Conservation (phyloP, 345 rosid genomes). For the Eucalyptus caleyi region DNA sequence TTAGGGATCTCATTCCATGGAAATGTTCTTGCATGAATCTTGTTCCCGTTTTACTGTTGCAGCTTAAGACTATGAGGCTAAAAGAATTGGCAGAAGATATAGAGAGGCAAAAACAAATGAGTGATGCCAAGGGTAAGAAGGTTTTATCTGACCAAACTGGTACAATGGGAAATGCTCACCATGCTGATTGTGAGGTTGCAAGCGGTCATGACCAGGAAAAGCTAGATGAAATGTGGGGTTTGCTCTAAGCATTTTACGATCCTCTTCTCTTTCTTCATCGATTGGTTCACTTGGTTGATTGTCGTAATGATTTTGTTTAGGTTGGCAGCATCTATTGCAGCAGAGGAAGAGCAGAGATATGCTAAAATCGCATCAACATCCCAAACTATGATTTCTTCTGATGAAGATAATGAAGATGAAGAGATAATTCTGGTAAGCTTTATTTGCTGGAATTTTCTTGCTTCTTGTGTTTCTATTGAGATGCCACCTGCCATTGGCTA, state of each 20-base stretch:
- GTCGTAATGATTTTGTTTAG: conserved; percentile 18
- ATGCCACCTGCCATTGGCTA: background rate
- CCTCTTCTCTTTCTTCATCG: background rate
- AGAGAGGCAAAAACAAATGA: conserved; percentile 41
- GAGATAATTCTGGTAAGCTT: conserved; percentile 12
- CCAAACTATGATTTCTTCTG: conserved; percentile 10
- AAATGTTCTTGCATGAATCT: background rate
- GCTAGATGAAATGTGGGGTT: conserved; percentile 62
- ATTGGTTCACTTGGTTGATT: background rate
- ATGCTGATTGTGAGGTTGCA: conserved; percentile 1
- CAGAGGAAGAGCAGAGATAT: conserved; percentile 30
- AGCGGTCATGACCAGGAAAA: conserved; percentile 29
- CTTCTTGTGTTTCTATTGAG: background rate
- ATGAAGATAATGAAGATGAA: conserved; percentile 26
- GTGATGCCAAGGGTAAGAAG: conserved; percentile 33
- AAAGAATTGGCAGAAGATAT: conserved; percentile 72
- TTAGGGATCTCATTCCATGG: background rate
- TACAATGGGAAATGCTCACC: background rate
- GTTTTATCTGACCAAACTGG: background rate
- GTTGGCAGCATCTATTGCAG: conserved; percentile 60
- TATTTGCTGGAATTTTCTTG: background rate
- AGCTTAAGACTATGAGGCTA: conserved; percentile 70
- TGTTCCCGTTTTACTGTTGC: background rate
- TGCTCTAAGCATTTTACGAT: background rate
- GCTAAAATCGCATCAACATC: conserved; percentile 23